Percentiles rank a stretch among this genome's conserved stretches.
Conservation (phyloP, 192 early-diverging fungal genomes). For the Backusella tuberculispora region DNA sequence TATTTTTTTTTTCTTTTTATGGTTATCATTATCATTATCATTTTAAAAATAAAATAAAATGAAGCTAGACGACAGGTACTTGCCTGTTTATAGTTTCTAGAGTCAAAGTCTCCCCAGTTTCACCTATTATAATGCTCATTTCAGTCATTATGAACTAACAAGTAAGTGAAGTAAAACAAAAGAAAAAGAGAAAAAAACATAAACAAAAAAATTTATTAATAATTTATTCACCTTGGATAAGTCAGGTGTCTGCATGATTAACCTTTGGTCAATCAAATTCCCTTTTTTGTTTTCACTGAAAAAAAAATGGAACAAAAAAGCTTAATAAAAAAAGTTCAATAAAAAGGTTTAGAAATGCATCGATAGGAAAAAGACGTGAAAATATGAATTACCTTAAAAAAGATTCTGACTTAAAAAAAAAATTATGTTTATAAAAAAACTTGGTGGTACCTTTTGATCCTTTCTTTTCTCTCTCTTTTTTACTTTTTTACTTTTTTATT, state of each 20-base stretch:
- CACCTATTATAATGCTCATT: slow-evolving; percentile 15
- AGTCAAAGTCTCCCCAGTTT: neutral
- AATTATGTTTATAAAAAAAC: neutral
- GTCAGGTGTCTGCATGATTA: slow-evolving; percentile 13
- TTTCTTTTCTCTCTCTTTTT: neutral
- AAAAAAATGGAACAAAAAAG: neutral
- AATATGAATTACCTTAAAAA: neutral
- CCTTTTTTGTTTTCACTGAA: neutral
- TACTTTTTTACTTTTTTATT: slow-evolving; percentile 5
- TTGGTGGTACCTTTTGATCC: neutral
- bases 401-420: neutral
- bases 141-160: neutral
- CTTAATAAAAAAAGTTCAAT: no score
- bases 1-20: neutral
- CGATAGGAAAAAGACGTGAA: no score
- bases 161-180: neutral
- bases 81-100: slow-evolving; percentile 1
- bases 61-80: neutral
- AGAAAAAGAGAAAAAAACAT: neutral
- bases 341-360: no score
- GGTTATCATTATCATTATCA: neutral
- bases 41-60: neutral
- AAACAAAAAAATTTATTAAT: neutral
- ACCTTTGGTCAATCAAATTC: neutral
- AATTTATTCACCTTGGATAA: neutral